Percentiles rank a stretch among this genome's conserved stretches.
phyloP scores from a whole-genome alignment of 176 grass and related monocot genomes.

The Rhynchospora tenuis region DNA sequence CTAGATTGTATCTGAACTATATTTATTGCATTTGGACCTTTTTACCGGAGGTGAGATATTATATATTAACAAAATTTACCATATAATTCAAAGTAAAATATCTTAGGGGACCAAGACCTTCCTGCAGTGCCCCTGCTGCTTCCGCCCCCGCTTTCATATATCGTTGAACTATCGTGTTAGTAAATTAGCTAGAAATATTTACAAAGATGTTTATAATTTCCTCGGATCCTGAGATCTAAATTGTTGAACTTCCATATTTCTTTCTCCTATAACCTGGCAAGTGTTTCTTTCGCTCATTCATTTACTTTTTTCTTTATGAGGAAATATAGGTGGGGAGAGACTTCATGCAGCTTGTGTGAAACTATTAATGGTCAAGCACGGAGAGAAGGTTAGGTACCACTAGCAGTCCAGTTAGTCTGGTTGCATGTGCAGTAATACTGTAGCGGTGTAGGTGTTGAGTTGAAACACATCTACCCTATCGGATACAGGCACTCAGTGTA shows the following conservation, averaged over 20 bases:
- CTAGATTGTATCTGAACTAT: too few species aligned
- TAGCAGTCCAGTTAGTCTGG: background rate
- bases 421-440: background rate
- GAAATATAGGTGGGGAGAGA: background rate
- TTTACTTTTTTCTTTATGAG: background rate
- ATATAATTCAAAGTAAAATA: too few species aligned
- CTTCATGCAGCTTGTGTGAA: background rate
- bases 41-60: too few species aligned
- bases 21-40: too few species aligned
- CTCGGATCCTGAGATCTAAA: background rate
- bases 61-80: too few species aligned
- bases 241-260: background rate
- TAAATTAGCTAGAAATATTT: too few species aligned
- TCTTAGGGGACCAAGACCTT: too few species aligned
- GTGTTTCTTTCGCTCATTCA: background rate
- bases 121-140: too few species aligned
- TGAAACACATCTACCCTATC: background rate
- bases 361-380: background rate
- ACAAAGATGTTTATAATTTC: too few species aligned
- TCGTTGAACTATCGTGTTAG: too few species aligned
- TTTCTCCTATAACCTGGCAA: background rate
- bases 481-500: conserved; percentile 1
- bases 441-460: conserved; percentile 3
- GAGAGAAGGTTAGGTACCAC: background rate
- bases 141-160: too few species aligned